Conservation (phyloP, 192 early-diverging fungal species). For the Coemansia sp. region DNA sequence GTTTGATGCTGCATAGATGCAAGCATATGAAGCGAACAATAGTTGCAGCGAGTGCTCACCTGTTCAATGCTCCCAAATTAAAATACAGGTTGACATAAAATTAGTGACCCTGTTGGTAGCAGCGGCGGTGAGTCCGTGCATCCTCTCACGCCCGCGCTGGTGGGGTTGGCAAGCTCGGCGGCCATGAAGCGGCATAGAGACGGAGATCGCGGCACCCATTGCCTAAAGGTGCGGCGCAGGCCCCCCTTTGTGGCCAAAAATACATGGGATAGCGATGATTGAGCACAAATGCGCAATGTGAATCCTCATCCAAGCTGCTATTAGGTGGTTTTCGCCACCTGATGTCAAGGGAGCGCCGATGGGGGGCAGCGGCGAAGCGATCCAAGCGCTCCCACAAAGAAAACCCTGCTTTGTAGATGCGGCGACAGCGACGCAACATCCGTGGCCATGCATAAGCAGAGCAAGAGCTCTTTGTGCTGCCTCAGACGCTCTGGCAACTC, state of each 20-base stretch:
- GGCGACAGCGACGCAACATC: background rate
- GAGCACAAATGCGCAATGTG: background rate
- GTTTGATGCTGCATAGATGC: background rate
- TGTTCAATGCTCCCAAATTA: background rate
- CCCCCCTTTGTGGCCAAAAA: conserved; percentile 1
- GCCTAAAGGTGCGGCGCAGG: background rate
- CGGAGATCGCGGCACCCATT: background rate
- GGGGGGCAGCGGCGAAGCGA: background rate
- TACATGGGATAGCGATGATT: background rate
- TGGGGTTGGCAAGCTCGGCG: background rate
- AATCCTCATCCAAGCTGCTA: background rate
- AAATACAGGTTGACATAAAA: background rate
- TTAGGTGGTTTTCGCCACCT: background rate
- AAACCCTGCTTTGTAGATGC: conserved; percentile 1
- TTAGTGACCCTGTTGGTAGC: background rate
- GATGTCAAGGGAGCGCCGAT: background rate
- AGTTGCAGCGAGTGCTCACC: background rate
- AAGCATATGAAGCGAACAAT: background rate
- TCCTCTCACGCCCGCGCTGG: background rate
- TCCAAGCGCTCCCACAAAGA: conserved; percentile 2
- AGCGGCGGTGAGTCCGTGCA: background rate
- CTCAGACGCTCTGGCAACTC: background rate
- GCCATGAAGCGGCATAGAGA: conserved; percentile 2
- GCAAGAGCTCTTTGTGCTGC: background rate
- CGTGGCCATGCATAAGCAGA: background rate